A percentile compares a stretch with the other conserved stretches of the same genome.
Conservation (phyloP, 2,329 filamentous ascomycete species). For the Pezicula neosporulosa region DNA sequence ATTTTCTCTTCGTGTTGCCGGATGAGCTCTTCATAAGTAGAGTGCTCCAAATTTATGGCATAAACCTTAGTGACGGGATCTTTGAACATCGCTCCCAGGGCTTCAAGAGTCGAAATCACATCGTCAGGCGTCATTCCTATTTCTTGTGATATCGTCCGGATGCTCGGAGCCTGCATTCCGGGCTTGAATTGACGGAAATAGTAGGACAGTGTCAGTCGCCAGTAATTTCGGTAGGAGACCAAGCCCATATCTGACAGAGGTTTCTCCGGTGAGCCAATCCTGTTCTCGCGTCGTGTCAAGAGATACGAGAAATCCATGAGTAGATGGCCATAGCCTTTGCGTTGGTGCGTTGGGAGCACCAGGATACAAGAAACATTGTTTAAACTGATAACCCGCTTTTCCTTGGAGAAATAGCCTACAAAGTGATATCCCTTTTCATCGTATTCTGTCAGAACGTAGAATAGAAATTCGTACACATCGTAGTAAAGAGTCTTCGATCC, state of each 20-base stretch:
- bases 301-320: constrained; percentile 98
- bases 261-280: constrained; percentile 95
- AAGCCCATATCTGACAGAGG: constrained; percentile 96
- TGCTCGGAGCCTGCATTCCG: constrained; percentile 49
- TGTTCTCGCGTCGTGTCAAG: constrained; percentile 85
- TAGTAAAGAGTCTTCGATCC: constrained; percentile 98
- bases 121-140: constrained; percentile 97
- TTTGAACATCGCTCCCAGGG: constrained; percentile 80
- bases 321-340: constrained; percentile 94
- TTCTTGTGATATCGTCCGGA: constrained; percentile 73
- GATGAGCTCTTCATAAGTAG: constrained; percentile 84
- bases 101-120: constrained; percentile 90
- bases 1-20: constrained; percentile 80
- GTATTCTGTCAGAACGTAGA: constrained; percentile 95
- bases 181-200: constrained; percentile 67
- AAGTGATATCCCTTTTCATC: constrained; percentile 92
- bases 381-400: constrained; percentile 89
- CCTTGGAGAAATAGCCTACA: constrained; percentile 99
- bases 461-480: constrained; percentile 94
- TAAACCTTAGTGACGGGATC: constrained; percentile 88
- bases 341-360: constrained; percentile 92
- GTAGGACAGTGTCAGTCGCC: constrained; percentile 84
- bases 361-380: constrained; percentile 99
- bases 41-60: constrained; percentile 80
- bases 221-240: constrained; percentile 96